Conservation (phyloP, 305 asterid genomes). For the Striga hermonthica region DNA sequence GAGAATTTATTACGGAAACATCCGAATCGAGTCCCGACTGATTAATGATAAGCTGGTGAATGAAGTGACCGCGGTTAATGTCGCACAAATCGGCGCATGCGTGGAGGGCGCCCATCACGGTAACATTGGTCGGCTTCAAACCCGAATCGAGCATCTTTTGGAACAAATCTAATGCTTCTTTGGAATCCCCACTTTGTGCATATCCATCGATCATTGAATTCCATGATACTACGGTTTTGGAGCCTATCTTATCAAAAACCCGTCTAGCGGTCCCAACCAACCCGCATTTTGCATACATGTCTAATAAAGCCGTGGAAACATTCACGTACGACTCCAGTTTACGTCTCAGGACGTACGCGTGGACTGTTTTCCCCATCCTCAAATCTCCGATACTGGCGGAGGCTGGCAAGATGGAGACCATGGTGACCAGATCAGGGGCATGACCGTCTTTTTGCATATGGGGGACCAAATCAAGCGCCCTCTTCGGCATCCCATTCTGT, state of each 20-base stretch:
- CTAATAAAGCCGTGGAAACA: conserved; percentile 62
- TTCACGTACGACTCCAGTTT: conserved; percentile 58
- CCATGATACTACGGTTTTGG: conserved; percentile 74
- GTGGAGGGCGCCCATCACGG: conserved; percentile 77
- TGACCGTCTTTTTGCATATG: conserved; percentile 59
- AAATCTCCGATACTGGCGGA: conserved; percentile 45
- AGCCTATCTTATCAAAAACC: conserved; percentile 60
- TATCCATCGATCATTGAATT: conserved; percentile 84
- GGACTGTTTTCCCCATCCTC: conserved; percentile 60
- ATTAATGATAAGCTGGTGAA: conserved; percentile 54
- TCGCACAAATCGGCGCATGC: conserved; percentile 66
- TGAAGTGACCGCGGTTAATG: conserved; percentile 53
- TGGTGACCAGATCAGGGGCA: conserved; percentile 60
- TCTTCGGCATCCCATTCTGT: conserved; percentile 67
- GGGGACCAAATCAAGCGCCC: conserved; percentile 53
- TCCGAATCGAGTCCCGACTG: conserved; percentile 48
- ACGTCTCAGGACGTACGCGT: conserved; percentile 52
- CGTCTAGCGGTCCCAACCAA: conserved; percentile 40
- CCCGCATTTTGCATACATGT: conserved; percentile 85
- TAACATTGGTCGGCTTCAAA: conserved; percentile 64
- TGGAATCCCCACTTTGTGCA: conserved; percentile 67
- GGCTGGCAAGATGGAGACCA: conserved; percentile 76
- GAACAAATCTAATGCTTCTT: conserved; percentile 67
- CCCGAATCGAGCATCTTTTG: conserved; percentile 63
- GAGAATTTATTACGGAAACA: conserved; percentile 65